These are phyloP conservation scores for Suillus plorans DNA, from an alignment of 768 basidiomycete genomes.

Conservation along the genomic window DNA sequence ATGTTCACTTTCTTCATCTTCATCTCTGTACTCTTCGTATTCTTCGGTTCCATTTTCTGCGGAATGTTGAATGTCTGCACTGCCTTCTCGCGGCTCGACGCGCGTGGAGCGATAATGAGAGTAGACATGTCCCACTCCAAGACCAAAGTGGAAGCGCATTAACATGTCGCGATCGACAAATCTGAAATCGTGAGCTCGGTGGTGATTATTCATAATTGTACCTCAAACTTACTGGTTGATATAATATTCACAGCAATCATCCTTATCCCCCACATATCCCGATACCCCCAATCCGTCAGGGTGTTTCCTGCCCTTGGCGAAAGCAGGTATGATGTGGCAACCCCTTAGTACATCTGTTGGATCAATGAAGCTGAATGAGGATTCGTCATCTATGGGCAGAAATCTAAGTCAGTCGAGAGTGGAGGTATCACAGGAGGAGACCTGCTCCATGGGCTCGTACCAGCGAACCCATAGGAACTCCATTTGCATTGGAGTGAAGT, in stretches of 20 bases:
- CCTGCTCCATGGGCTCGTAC: not conserved
- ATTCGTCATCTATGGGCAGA: not conserved
- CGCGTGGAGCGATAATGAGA: not conserved
- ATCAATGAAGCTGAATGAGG: conserved; percentile 9
- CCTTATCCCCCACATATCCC: not conserved
- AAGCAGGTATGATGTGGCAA: conserved; percentile 9
- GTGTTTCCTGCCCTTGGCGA: conserved; percentile 4
- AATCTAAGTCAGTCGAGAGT: conserved; percentile 4
- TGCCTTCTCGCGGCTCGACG: not conserved
- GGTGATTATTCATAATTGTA: not conserved
- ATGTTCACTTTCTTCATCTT: not conserved
- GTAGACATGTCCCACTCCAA: not conserved
- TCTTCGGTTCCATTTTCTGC: not conserved
- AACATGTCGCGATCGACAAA: conserved; percentile 5
- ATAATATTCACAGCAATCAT: not conserved
- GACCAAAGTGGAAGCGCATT: not conserved
- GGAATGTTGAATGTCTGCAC: not conserved
- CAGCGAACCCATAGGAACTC: conserved; percentile 9
- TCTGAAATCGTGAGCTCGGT: not conserved
- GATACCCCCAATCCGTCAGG: not conserved
- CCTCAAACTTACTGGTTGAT: not conserved
- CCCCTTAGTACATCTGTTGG: conserved; percentile 1
- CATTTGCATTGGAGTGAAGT: not conserved
- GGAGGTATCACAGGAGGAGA: not conserved
- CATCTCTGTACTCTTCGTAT: not conserved